Conservation (phyloP, 352 stramenopile genomes). For the Phytophthora aleatoria region DNA sequence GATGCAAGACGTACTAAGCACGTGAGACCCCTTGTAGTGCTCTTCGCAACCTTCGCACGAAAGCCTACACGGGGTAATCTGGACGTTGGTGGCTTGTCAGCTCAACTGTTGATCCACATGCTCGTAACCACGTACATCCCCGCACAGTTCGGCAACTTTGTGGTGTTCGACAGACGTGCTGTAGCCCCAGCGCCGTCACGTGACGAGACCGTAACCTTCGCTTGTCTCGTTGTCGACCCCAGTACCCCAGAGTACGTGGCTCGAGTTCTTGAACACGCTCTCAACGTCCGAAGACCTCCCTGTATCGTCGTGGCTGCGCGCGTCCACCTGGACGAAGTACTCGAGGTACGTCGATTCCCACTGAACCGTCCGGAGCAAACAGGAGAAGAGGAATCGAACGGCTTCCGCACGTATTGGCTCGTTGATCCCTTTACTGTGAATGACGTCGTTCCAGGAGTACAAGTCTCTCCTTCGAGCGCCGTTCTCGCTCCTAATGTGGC, state of each 20-base stretch:
- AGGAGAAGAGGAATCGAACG: slow-evolving; percentile 83
- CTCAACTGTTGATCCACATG: slow-evolving; percentile 90
- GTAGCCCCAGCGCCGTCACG: slow-evolving; percentile 52
- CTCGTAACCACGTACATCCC: slow-evolving; percentile 92
- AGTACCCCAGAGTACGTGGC: slow-evolving; percentile 59
- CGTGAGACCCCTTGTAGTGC: slow-evolving; percentile 75
- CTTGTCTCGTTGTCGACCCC: slow-evolving; percentile 51
- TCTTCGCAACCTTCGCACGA: slow-evolving; percentile 91
- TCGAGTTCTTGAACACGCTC: slow-evolving; percentile 82
- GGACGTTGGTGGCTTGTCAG: slow-evolving; percentile 82
- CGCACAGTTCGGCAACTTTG: slow-evolving; percentile 92
- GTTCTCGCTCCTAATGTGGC: slow-evolving; percentile 64
- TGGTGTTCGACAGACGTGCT: slow-evolving; percentile 81
- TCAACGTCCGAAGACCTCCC: slow-evolving; percentile 87
- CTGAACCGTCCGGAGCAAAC: slow-evolving; percentile 92
- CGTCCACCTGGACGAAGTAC: slow-evolving; percentile 10
- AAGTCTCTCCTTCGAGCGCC: slow-evolving; percentile 79
- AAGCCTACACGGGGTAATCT: slow-evolving; percentile 85
- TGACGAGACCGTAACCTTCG: slow-evolving; percentile 52
- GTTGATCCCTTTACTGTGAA: slow-evolving; percentile 56
- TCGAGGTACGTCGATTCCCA: slow-evolving; percentile 47
- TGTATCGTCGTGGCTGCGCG: slow-evolving; percentile 78
- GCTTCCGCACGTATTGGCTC: slow-evolving; percentile 90
- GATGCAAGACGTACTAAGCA: slow-evolving; percentile 81
- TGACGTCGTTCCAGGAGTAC: slow-evolving; percentile 57